These are phyloP conservation scores for Saposhnikovia divaricata DNA, from an alignment of 129 eudicot species.

Conservation along the genomic window DNA sequence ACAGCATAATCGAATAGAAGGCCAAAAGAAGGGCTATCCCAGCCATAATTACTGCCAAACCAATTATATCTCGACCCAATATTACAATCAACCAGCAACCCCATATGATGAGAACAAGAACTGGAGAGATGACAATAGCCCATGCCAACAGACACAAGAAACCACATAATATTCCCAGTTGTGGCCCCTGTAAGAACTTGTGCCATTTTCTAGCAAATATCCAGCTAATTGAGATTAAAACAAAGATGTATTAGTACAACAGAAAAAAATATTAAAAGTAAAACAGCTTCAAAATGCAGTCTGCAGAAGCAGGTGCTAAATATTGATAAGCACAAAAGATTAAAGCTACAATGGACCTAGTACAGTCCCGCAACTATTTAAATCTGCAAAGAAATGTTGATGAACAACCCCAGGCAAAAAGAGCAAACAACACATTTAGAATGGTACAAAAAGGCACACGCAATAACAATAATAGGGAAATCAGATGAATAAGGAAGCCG, in stretches of 20 bases:
- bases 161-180: slow-evolving; percentile 60
- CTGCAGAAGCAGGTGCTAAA: neutral
- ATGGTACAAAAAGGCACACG: neutral
- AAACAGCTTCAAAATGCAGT: neutral
- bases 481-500: neutral
- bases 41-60: slow-evolving; percentile 96
- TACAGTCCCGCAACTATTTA: neutral
- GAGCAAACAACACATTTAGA: neutral
- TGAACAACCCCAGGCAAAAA: neutral
- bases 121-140: slow-evolving; percentile 76
- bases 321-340: neutral
- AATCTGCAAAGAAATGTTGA: neutral
- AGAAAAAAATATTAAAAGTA: slow-evolving; percentile 3
- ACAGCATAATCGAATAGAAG: slow-evolving; percentile 95
- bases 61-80: slow-evolving; percentile 82
- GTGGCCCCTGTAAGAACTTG: slow-evolving; percentile 71
- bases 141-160: slow-evolving; percentile 68
- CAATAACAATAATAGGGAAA: neutral
- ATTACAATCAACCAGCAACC: slow-evolving; percentile 85
- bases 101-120: slow-evolving; percentile 71
- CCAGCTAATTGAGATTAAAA: slow-evolving; percentile 58
- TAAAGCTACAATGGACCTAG: neutral
- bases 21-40: slow-evolving; percentile 96
- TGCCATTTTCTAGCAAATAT: slow-evolving; percentile 99
- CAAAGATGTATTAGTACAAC: slow-evolving; percentile 1